Percentiles rank a stretch among this genome's conserved stretches.
These are phyloP conservation scores for Pleurotus tuber-regium DNA, from an alignment of 768 basidiomycete species.

Conservation along the genomic window DNA sequence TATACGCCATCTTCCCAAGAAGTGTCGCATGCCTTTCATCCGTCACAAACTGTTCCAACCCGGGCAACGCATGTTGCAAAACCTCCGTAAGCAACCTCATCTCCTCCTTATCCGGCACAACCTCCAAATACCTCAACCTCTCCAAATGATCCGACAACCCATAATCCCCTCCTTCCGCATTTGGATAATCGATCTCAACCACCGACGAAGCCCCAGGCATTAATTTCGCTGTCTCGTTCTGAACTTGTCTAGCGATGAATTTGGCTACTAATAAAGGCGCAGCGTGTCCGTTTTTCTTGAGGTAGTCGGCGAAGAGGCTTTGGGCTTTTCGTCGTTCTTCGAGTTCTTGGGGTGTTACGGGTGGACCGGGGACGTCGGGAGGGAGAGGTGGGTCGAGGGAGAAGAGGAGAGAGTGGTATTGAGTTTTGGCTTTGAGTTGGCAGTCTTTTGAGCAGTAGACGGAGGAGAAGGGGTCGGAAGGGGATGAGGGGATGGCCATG, in stretches of 20 bases:
- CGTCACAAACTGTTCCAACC: constrained; percentile 67
- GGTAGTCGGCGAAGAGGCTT: constrained; percentile 49
- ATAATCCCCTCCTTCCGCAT: constrained; percentile 53
- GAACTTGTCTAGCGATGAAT: constrained; percentile 72
- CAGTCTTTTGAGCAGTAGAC: constrained; percentile 77
- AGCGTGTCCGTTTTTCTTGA: constrained; percentile 46
- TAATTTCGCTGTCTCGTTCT: constrained; percentile 60
- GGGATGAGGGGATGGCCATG: constrained; percentile 40
- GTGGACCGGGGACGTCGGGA: constrained; percentile 30
- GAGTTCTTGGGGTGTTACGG: constrained; percentile 26
- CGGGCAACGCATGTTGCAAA: constrained; percentile 61
- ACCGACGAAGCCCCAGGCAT: constrained; percentile 21
- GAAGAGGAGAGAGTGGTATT: constrained; percentile 72
- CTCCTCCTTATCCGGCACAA: constrained; percentile 48
- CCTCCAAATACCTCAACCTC: constrained; percentile 64
- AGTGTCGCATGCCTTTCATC: constrained; percentile 60
- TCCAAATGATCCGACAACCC: constrained; percentile 75
- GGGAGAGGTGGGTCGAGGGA: constrained; percentile 63
- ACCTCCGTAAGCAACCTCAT: constrained; percentile 49
- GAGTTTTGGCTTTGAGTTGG: constrained; percentile 48
- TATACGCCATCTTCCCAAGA: constrained; percentile 73
- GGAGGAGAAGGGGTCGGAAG: constrained; percentile 49
- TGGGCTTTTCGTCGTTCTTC: constrained; percentile 60
- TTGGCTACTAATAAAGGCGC: constrained; percentile 62
- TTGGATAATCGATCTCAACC: constrained; percentile 39